A percentile compares a stretch with the other conserved stretches of the same genome.
These are phyloP conservation scores for Choiromyces venosus DNA, from an alignment of 495 filamentous ascomycete species.

Conservation along the genomic window DNA sequence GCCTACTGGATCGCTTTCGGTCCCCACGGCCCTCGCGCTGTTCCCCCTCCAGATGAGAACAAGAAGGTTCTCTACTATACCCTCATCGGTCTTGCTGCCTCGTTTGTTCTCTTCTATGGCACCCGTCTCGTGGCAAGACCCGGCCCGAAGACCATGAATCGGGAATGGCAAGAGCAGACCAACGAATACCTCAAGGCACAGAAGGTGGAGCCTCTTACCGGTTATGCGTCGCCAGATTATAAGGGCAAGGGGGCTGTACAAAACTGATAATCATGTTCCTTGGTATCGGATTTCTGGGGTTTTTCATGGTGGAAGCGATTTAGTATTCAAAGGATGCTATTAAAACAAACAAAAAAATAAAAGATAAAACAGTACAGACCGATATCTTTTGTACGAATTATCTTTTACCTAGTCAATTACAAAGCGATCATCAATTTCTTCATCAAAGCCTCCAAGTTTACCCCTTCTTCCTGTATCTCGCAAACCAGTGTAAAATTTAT, in stretches of 20 bases:
- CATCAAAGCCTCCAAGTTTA: neutral
- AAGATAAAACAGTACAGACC: conserved; percentile 1
- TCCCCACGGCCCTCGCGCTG: conserved; percentile 81
- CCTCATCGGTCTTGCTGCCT: conserved; percentile 53
- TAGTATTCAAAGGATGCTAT: neutral
- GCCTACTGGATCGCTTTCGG: conserved; percentile 99
- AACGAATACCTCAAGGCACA: conserved; percentile 93
- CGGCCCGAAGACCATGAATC: conserved; percentile 78
- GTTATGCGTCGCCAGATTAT: conserved; percentile 74
- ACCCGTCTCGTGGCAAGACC: conserved; percentile 62
- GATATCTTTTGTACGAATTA: conserved; percentile 1
- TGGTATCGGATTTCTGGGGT: neutral
- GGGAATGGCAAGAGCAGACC: conserved; percentile 86
- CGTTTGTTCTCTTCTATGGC: conserved; percentile 59
- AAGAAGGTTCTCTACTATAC: conserved; percentile 69
- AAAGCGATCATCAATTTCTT: neutral
- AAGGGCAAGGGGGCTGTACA: conserved; percentile 76
- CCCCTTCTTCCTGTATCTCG: neutral
- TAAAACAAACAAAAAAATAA: neutral
- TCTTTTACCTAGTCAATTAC: conserved; percentile 1
- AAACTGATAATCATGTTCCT: conserved; percentile 31
- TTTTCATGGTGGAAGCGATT: conserved; percentile 6
- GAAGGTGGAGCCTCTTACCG: conserved; percentile 84
- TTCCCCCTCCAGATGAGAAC: conserved; percentile 73
- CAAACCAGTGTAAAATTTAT: neutral